Evolutionary conservation across 768 basidiomycete species (phyloP).

Genomic region (Termitomyces sp.): DNA sequence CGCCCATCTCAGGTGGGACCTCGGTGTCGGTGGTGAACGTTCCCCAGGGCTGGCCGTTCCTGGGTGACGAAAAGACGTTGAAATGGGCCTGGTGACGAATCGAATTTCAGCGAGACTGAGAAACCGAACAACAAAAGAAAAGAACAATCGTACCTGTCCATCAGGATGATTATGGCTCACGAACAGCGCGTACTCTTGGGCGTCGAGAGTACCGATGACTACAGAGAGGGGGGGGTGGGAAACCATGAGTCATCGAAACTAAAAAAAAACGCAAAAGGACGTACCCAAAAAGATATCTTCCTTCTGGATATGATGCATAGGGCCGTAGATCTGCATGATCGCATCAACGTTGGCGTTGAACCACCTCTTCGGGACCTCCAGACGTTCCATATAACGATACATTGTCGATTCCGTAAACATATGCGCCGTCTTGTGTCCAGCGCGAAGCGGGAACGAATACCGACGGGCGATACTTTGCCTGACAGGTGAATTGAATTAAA

Average conservation of each 20-base stretch:
- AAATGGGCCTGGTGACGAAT: background rate
- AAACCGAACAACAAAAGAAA: background rate
- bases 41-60: constrained; percentile 65
- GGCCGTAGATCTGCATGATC: constrained; percentile 54
- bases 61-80: constrained; percentile 5
- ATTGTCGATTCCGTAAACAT: constrained; percentile 66
- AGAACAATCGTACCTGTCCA: constrained; percentile 34
- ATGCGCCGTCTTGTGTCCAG: constrained; percentile 62
- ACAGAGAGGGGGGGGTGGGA: background rate
- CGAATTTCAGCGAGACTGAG: background rate
- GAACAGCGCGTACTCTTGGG: constrained; percentile 69
- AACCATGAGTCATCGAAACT: background rate
- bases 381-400: constrained; percentile 59
- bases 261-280: background rate
- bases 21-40: constrained; percentile 58
- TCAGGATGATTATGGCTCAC: constrained; percentile 69
- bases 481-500: constrained; percentile 20
- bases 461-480: constrained; percentile 46
- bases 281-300: constrained; percentile 56
- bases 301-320: constrained; percentile 39
- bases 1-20: constrained; percentile 31
- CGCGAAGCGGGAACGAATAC: constrained; percentile 55
- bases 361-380: constrained; percentile 67
- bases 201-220: constrained; percentile 68
- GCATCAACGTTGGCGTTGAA: constrained; percentile 63